Conservation (phyloP, 1,284 basidiomycete species). For the Puccinia horiana region DNA sequence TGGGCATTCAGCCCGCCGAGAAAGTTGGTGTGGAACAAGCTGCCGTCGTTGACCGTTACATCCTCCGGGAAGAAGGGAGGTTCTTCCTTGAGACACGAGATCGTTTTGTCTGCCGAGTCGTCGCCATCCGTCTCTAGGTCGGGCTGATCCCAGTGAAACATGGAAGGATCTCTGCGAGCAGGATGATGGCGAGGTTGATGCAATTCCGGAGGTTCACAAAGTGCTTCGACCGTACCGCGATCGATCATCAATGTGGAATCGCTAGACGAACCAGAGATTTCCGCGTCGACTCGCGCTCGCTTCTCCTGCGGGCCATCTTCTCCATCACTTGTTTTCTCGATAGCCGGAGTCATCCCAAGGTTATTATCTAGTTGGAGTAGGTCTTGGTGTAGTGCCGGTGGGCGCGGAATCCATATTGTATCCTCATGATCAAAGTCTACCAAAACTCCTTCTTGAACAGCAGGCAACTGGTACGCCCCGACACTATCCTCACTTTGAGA, state of each 20-base stretch:
- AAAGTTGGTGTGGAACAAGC: constrained; percentile 20
- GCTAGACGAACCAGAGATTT: not conserved
- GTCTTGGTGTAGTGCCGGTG: constrained; percentile 22
- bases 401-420: constrained; percentile 42
- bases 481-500: not conserved
- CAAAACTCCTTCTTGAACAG: constrained; percentile 29
- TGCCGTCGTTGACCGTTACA: constrained; percentile 30
- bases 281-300: constrained; percentile 7
- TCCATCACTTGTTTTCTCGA: constrained; percentile 6
- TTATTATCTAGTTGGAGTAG: constrained; percentile 7
- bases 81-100: constrained; percentile 41
- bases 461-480: not conserved
- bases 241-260: not conserved
- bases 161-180: constrained; percentile 22
- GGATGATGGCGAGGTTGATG: not conserved
- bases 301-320: constrained; percentile 37
- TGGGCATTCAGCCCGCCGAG: constrained; percentile 7
- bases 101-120: constrained; percentile 31
- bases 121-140: constrained; percentile 16
- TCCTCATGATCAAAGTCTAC: constrained; percentile 48
- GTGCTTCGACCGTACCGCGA: not conserved
- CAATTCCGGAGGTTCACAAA: not conserved
- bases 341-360: not conserved
- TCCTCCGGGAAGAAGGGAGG: constrained; percentile 25
- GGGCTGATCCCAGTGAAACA: constrained; percentile 33